Percentiles rank a stretch among this genome's conserved stretches.
Evolutionary conservation across 495 filamentous ascomycete genomes (phyloP).

Genomic region (Penicillium soppii): DNA sequence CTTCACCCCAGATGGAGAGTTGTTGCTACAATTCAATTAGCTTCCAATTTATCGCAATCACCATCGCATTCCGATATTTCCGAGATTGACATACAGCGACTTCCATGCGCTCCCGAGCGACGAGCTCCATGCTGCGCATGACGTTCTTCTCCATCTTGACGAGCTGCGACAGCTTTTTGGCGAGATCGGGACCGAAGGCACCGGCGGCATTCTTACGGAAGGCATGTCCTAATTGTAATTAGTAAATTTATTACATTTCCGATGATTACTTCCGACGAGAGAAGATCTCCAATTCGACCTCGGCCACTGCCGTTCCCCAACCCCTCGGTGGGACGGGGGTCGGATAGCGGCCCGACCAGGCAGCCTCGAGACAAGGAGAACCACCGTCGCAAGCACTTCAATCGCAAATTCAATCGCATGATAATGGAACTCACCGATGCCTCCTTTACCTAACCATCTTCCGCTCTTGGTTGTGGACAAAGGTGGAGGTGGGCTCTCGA

Average conservation of each 20-base stretch:
- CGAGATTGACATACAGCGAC: constrained; percentile 94
- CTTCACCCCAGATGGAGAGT: constrained; percentile 97
- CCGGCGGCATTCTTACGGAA: constrained; percentile 88
- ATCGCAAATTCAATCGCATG: neutral
- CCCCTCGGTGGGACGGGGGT: neutral
- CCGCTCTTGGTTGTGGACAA: constrained; percentile 85
- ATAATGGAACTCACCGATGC: constrained; percentile 67
- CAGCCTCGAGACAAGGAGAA: constrained; percentile 7
- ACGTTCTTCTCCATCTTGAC: constrained; percentile 99
- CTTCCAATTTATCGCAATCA: neutral
- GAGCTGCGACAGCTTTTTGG: constrained; percentile 94
- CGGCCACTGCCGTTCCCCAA: neutral
- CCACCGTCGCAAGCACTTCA: neutral
- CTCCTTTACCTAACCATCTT: constrained; percentile 81
- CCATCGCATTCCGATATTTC: neutral
- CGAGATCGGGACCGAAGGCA: constrained; percentile 92
- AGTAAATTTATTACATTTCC: constrained; percentile 4
- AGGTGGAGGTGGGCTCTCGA: constrained; percentile 91
- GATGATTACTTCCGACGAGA: neutral
- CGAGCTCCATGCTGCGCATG: constrained; percentile 96
- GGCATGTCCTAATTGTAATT: constrained; percentile 72
- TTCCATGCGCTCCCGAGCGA: constrained; percentile 94
- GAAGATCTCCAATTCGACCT: neutral
- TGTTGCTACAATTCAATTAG: constrained; percentile 69
- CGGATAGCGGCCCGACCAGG: constrained; percentile 17